Conservation (phyloP, 2,329 filamentous ascomycete species). For the Aspergillus udagawae region DNA sequence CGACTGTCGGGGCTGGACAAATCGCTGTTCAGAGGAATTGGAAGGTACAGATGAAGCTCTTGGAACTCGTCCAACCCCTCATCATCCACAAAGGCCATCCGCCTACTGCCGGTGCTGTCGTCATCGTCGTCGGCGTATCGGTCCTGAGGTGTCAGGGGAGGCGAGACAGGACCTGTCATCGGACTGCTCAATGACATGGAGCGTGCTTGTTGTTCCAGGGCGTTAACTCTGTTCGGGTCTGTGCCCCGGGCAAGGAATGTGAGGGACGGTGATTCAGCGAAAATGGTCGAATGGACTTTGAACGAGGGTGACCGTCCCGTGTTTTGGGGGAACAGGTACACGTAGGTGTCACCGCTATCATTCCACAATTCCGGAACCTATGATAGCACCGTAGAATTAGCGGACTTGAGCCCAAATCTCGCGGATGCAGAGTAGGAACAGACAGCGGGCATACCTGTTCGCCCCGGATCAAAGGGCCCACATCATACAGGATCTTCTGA, state of each 20-base stretch:
- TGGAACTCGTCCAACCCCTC: constrained; percentile 41
- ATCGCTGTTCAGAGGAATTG: constrained; percentile 54
- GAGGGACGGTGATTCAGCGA: constrained; percentile 54
- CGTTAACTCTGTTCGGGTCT: constrained; percentile 42
- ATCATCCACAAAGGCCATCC: constrained; percentile 44
- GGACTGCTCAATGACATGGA: constrained; percentile 29
- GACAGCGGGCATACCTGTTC: constrained; percentile 44
- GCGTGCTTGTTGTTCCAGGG: constrained; percentile 26
- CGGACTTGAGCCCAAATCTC: not conserved
- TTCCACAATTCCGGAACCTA: constrained; percentile 60
- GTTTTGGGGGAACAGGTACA: constrained; percentile 59
- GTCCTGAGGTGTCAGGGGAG: constrained; percentile 29
- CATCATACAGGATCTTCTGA: constrained; percentile 54
- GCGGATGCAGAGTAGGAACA: not conserved
- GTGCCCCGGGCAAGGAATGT: constrained; percentile 53
- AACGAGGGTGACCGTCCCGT: constrained; percentile 58
- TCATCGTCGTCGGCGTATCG: constrained; percentile 32
- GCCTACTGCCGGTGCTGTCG: constrained; percentile 45
- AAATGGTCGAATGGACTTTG: constrained; percentile 56
- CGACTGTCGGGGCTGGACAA: constrained; percentile 31
- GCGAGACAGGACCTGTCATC: constrained; percentile 20
- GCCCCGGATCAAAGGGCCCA: constrained; percentile 47
- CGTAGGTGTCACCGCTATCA: constrained; percentile 57
- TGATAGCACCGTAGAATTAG: constrained; percentile 7
- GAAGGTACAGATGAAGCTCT: constrained; percentile 55